phyloP scores from a whole-genome alignment of 176 grass and related monocot genomes.

The Sorghum bicolor region DNA sequence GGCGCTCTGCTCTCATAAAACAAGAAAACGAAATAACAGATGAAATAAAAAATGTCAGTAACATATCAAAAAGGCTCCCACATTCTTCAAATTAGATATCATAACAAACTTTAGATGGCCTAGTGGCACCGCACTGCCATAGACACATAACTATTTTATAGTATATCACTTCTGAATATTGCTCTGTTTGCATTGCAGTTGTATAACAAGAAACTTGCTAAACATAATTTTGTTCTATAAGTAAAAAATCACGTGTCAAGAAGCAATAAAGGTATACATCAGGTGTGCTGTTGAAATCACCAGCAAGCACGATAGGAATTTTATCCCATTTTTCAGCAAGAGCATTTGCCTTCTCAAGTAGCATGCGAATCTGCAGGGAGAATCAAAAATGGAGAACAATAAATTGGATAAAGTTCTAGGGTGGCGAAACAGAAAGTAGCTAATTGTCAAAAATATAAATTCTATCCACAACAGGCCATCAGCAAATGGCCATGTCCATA shows the following conservation, averaged over 20 bases:
- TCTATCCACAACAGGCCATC: not conserved
- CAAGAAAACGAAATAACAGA: slow-evolving; percentile 19
- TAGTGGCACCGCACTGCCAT: not conserved
- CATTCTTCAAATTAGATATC: not conserved
- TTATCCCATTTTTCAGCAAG: slow-evolving; percentile 78
- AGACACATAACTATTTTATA: not conserved
- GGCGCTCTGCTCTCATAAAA: slow-evolving; percentile 52
- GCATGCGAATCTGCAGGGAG: slow-evolving; percentile 62
- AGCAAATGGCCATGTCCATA: not conserved
- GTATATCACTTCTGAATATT: slow-evolving; percentile 7
- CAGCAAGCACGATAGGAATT: slow-evolving; percentile 88
- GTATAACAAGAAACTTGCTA: not conserved
- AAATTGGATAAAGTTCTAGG: not conserved
- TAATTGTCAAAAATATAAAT: slow-evolving; percentile 23
- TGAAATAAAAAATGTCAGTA: slow-evolving; percentile 33
- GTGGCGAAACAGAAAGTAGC: not conserved
- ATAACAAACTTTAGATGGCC: slow-evolving; percentile 9
- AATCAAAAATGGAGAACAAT: not conserved
- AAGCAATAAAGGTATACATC: slow-evolving; percentile 51
- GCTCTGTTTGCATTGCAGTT: not conserved
- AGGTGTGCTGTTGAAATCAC: slow-evolving; percentile 97
- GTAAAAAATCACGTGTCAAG: slow-evolving; percentile 6
- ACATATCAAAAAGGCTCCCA: not conserved
- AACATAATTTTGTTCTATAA: slow-evolving; percentile 8
- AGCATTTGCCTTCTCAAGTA: slow-evolving; percentile 58